Conservation (phyloP, 2,329 filamentous ascomycete genomes). For the Magnaporthales sp. region DNA sequence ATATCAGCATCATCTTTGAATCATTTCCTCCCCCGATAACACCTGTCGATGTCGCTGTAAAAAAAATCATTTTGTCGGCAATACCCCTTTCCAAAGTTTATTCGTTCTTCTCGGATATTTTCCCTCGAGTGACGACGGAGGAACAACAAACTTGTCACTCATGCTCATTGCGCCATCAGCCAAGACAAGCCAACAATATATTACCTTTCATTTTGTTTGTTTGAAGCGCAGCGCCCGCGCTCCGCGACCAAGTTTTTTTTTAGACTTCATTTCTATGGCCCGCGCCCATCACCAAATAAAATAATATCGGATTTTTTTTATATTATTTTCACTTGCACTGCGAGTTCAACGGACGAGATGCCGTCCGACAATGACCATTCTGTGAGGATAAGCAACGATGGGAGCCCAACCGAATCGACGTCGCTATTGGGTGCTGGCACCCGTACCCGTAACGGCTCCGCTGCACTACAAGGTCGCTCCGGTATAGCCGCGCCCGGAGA, state of each 20-base stretch:
- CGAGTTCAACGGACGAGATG: not conserved
- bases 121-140: not conserved
- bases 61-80: not conserved
- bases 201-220: not conserved
- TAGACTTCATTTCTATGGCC: not conserved
- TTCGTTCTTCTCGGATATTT: not conserved
- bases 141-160: not conserved
- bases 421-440: not conserved
- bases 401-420: not conserved
- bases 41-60: not conserved
- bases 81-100: not conserved
- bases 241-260: not conserved
- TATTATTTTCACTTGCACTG: too few species aligned
- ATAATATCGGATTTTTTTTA: too few species aligned
- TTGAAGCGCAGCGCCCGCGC: not conserved
- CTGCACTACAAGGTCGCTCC: not conserved
- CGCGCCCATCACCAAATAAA: not conserved
- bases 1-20: not conserved
- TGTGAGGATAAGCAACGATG: too few species aligned
- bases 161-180: not conserved
- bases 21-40: not conserved
- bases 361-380: not conserved
- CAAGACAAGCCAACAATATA: too few species aligned
- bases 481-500: constrained; percentile 7
- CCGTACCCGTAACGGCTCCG: not conserved